A percentile compares a stretch with the other conserved stretches of the same genome.
Evolutionary conservation across 805 yeast genomes (phyloP).

Genomic region (Millerozyma acaciae): DNA sequence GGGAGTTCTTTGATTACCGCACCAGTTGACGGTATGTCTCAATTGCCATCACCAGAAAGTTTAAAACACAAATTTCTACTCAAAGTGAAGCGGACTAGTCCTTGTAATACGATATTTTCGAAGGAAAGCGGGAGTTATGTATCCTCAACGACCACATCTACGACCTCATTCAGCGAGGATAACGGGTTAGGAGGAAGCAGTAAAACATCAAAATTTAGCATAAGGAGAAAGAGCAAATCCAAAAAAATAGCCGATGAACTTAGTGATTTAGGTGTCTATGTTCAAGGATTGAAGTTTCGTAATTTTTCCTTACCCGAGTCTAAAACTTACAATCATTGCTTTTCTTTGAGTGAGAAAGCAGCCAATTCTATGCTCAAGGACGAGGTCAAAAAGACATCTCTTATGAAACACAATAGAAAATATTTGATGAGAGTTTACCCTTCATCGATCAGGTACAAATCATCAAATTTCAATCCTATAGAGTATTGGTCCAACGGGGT

Average conservation of each 20-base stretch:
- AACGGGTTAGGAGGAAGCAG: slow-evolving; percentile 13
- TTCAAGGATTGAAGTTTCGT: slow-evolving; percentile 72
- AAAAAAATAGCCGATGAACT: slow-evolving; percentile 38
- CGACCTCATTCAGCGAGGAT: slow-evolving; percentile 41
- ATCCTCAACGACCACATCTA: slow-evolving; percentile 31
- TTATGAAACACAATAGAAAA: slow-evolving; percentile 72
- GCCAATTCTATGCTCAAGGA: slow-evolving; percentile 64
- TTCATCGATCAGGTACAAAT: slow-evolving; percentile 66
- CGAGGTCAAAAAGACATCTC: slow-evolving; percentile 45
- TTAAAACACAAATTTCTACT: slow-evolving; percentile 68
- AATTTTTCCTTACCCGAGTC: slow-evolving; percentile 86
- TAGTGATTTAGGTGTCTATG: slow-evolving; percentile 63
- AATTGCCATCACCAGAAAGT: slow-evolving; percentile 69
- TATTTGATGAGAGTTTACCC: slow-evolving; percentile 87
- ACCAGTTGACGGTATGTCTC: slow-evolving; percentile 29
- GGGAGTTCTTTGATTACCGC: slow-evolving; percentile 52
- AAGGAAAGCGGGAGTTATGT: slow-evolving; percentile 19
- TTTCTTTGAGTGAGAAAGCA: slow-evolving; percentile 78
- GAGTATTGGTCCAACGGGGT: slow-evolving; percentile 79
- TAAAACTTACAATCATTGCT: slow-evolving; percentile 74
- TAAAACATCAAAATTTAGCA: slow-evolving; percentile 15
- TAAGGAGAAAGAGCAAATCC: slow-evolving; percentile 16
- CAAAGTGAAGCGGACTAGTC: slow-evolving; percentile 65
- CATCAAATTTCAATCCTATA: slow-evolving; percentile 79
- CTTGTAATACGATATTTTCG: slow-evolving; percentile 11